Percentiles rank a stretch among this genome's conserved stretches.
Evolutionary conservation across 2,329 filamentous ascomycete species (phyloP).

Genomic region (Huntiella abstrusa): DNA sequence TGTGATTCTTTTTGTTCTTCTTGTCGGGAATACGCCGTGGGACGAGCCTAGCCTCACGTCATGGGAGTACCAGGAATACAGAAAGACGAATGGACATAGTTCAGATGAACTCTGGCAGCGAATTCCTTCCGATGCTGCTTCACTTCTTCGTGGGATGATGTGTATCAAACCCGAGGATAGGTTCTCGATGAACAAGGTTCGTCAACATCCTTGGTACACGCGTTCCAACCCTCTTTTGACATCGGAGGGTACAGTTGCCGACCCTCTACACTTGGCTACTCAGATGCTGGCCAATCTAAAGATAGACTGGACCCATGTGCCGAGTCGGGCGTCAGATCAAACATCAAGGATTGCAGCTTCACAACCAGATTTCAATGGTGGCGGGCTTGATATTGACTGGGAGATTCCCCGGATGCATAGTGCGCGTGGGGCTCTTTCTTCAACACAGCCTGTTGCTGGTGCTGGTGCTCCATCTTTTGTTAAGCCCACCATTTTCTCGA

Average conservation of each 20-base stretch:
- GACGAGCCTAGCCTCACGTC: conserved; percentile 73
- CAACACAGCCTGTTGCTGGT: conserved; percentile 27
- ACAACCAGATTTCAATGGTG: conserved; percentile 37
- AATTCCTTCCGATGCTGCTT: conserved; percentile 54
- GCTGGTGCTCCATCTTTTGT: neutral
- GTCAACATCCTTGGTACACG: conserved; percentile 89
- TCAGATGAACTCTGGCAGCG: conserved; percentile 72
- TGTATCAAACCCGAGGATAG: conserved; percentile 54
- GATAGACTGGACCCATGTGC: conserved; percentile 52
- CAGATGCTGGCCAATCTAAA: conserved; percentile 82
- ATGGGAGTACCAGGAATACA: conserved; percentile 83
- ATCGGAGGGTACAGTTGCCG: conserved; percentile 51
- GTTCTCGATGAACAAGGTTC: conserved; percentile 73
- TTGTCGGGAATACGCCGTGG: conserved; percentile 96
- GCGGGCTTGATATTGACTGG: conserved; percentile 70
- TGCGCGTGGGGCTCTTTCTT: conserved; percentile 21
- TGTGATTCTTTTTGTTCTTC: conserved; percentile 86
- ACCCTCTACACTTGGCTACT: conserved; percentile 74
- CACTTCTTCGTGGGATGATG: conserved; percentile 84
- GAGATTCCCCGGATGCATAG: conserved; percentile 50
- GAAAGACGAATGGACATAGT: conserved; percentile 59
- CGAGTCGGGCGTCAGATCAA: conserved; percentile 21
- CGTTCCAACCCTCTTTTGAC: conserved; percentile 60
- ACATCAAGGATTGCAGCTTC: conserved; percentile 29
- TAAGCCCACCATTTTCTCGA: conserved; percentile 19